phyloP scores from a whole-genome alignment of 1,139 yeast species.

The Torulaspora pretoriensis region DNA sequence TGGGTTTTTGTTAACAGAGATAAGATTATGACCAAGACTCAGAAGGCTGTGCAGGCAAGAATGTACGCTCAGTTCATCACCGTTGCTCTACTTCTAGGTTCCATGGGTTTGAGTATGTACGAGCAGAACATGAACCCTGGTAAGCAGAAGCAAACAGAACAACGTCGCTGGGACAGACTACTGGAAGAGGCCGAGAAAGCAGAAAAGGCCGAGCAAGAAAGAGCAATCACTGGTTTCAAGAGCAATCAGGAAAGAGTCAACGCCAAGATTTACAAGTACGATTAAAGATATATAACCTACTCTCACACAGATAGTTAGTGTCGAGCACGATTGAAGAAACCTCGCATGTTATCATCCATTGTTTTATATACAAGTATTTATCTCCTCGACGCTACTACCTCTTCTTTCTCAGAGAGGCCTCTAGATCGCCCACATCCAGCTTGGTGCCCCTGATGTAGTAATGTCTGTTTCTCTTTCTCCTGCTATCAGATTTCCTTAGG shows the following conservation, averaged over 20 bases:
- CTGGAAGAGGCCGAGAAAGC: conserved; percentile 40
- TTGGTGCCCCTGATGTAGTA: conserved; percentile 81
- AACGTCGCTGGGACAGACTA: conserved; percentile 43
- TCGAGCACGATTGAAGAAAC: background rate
- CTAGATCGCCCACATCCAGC: conserved; percentile 78
- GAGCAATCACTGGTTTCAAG: conserved; percentile 18
- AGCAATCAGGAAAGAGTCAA: conserved; percentile 34
- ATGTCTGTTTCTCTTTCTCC: conserved; percentile 75
- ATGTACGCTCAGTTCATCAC: conserved; percentile 89
- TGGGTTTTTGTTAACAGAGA: conserved; percentile 75
- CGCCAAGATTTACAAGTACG: conserved; percentile 35
- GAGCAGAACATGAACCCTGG: conserved; percentile 52
- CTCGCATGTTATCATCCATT: background rate
- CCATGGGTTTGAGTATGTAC: conserved; percentile 58
- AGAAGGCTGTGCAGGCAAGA: conserved; percentile 89
- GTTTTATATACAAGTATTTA: conserved; percentile 7
- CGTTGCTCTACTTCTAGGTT: conserved; percentile 57
- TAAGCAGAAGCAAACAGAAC: conserved; percentile 39
- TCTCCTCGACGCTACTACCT: conserved; percentile 9
- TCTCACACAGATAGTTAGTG: background rate
- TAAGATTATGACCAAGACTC: conserved; percentile 70
- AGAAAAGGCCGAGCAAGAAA: conserved; percentile 30
- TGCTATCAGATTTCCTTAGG: conserved; percentile 60
- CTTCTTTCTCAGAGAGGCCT: conserved; percentile 40
- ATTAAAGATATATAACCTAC: conserved; percentile 5